phyloP scores from a whole-genome alignment of 805 yeast genomes.

The Kluyveromyces siamensis region DNA sequence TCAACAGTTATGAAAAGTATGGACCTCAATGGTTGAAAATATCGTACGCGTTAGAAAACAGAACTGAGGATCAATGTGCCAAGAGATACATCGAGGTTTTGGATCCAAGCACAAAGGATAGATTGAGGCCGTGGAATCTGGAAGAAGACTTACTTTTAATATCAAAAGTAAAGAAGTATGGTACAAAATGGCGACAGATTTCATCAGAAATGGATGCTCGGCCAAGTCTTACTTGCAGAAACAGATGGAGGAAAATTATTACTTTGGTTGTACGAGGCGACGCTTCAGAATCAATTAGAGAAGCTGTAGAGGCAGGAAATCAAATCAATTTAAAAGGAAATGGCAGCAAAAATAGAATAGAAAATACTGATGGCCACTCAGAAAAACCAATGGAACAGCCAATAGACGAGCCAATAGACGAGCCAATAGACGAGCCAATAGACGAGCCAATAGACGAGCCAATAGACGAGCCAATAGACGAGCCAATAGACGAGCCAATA shows the following conservation, averaged over 20 bases:
- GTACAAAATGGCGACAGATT: constrained; percentile 85
- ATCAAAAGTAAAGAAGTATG: constrained; percentile 57
- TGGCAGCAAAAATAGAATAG: constrained; percentile 3
- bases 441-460: too few species aligned
- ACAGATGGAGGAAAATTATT: constrained; percentile 83
- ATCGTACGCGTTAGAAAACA: constrained; percentile 62
- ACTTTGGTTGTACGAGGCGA: constrained; percentile 64
- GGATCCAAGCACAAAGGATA: constrained; percentile 68
- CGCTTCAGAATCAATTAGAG: constrained; percentile 45
- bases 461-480: too few species aligned
- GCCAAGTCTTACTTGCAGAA: constrained; percentile 83
- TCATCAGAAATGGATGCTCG: constrained; percentile 64
- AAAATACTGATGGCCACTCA: constrained; percentile 10
- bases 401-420: neutral
- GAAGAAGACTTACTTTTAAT: constrained; percentile 70
- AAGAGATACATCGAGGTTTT: constrained; percentile 82
- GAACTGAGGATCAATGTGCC: constrained; percentile 94
- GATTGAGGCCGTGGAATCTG: constrained; percentile 69
- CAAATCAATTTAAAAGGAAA: constrained; percentile 19
- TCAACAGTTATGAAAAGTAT: constrained; percentile 52
- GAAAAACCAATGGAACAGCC: neutral
- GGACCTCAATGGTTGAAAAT: constrained; percentile 88
- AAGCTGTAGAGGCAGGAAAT: constrained; percentile 50
- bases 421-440: neutral
- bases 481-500: neutral